A percentile compares a stretch with the other conserved stretches of the same genome.
Conservation (phyloP, 73 alveolate species). For the Symbiodinium natans region DNA sequence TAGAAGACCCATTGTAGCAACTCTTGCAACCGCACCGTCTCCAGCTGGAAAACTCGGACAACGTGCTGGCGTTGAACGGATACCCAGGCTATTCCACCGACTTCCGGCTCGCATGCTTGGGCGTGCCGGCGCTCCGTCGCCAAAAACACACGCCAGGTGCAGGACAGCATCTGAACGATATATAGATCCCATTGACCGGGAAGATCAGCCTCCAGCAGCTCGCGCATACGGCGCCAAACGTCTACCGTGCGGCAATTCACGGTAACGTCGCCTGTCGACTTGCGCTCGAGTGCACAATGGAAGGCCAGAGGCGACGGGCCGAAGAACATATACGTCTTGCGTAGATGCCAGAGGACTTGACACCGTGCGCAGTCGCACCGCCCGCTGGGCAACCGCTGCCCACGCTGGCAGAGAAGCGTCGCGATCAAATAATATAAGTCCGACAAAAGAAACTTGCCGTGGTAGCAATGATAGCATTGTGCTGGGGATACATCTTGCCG, state of each 20-base stretch:
- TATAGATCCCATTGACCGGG: neutral
- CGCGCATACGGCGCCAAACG: neutral
- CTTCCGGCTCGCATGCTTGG: neutral
- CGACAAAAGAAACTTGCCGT: neutral
- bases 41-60: neutral
- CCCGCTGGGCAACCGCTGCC: neutral
- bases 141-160: conserved; percentile 5
- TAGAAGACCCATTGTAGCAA: neutral
- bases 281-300: neutral
- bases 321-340: neutral
- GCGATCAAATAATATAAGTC: neutral
- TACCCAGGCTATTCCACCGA: neutral
- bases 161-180: conserved; percentile 16
- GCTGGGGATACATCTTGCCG: neutral
- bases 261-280: neutral
- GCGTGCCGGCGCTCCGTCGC: neutral
- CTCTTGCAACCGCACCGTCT: neutral
- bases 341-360: neutral
- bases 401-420: neutral
- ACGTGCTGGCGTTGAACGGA: neutral
- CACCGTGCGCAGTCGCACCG: neutral
- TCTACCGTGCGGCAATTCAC: neutral
- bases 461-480: neutral
- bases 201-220: neutral
- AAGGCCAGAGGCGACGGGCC: neutral